Evolutionary conservation across 306 rosid genomes (phyloP), one percentile per base, ranked within the genome.

Genomic region (Cucurbita pepo): DNA sequence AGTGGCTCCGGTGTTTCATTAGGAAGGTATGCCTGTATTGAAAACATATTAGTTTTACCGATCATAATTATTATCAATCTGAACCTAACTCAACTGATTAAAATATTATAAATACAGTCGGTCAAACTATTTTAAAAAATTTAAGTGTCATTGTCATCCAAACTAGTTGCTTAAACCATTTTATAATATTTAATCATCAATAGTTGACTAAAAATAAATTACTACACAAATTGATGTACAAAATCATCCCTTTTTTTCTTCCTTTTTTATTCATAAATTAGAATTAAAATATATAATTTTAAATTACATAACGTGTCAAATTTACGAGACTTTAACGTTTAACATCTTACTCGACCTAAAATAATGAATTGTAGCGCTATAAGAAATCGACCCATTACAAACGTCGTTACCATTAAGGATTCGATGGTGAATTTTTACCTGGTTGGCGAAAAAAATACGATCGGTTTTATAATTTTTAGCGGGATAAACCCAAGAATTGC

Each of bases 401-500:
- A 30, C 3, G 0, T 30, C 3, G 34, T 30, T 30, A 30, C 34
- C 3, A 30, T 30, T 30, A 41, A 55, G 6, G 59, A 19, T 3
- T 57, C 2, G 63, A 57, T 59, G 14, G 21, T 5, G 3, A 50
- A 5, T 13, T 3, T 8, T 71, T 78, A 90, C 96, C 93, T 87
- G 79, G 76, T 91, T 91, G 45, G 76, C 15, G 59, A 91, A 91
- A 84, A 91, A 91, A 60, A 87, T 44, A 10, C 97, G 91, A 30
- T 72, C 71, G 5, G 25, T 63, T n/a, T 74, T 48, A 79, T 84
- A 85, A 7, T 51, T 76, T 1, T 55, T 77, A 0, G 76, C 45
- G 1, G 89, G 91, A 78, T 87, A 82, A 47, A 91, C 60, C 97
- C 97, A 91, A 0, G 97, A 86, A 77, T 89, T 86, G 85, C 94